Evolutionary conservation across 345 rosid genomes (phyloP).

Genomic region (Theobroma cacao): DNA sequence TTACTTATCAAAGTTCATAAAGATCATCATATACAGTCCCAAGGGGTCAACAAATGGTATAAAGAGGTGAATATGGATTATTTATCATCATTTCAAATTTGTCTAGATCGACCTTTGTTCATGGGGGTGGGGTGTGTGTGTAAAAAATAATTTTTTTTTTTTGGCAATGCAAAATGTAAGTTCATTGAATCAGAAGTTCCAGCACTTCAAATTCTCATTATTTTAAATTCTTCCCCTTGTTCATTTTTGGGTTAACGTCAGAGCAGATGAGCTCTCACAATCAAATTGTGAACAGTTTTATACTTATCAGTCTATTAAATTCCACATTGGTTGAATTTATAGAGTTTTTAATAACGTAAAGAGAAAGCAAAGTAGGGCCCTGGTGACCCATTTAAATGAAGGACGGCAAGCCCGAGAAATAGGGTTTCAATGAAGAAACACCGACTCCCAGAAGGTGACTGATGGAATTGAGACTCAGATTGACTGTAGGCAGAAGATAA

Average conservation of each 20-base stretch:
- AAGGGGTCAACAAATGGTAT: not conserved
- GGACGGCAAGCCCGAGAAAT: too few relatives aligned
- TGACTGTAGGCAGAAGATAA: not conserved
- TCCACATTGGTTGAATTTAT: too few relatives aligned
- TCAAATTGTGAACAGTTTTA: not conserved
- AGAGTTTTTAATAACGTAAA: too few relatives aligned
- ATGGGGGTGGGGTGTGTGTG: not conserved
- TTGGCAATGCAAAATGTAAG: not conserved
- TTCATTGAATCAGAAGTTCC: not conserved
- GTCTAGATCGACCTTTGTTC: not conserved
- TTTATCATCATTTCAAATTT: conserved; percentile 6
- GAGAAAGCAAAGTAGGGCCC: too few relatives aligned
- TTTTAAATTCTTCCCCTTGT: not conserved
- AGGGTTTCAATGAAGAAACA: too few relatives aligned
- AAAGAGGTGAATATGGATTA: not conserved
- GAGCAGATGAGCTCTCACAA: not conserved
- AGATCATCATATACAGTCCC: not conserved
- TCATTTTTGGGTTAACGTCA: not conserved
- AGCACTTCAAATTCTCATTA: not conserved
- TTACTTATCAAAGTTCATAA: not conserved
- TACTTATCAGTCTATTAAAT: not conserved
- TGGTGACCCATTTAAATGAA: too few relatives aligned
- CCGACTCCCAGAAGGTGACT: too few relatives aligned
- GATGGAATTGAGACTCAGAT: too few relatives aligned
- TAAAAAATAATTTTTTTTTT: not conserved